Conservation (phyloP, 2,329 filamentous ascomycete species). For the Sporothrix brunneoviolacea region DNA sequence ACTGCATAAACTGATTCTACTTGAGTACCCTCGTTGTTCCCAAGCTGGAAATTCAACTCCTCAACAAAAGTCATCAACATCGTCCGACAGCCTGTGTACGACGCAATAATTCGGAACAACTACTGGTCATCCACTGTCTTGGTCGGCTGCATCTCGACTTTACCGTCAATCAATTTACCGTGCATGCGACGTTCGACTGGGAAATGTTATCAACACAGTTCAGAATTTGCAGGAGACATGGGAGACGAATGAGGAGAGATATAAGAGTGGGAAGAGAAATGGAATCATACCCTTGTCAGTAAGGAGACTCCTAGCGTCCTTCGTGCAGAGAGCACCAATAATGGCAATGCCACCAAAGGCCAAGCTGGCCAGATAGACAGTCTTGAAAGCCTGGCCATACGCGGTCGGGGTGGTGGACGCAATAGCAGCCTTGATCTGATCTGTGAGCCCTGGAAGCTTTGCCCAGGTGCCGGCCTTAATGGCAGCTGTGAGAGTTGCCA, state of each 20-base stretch:
- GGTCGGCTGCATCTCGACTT: not conserved
- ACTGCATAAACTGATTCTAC: no score
- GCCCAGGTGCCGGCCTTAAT: conserved; percentile 6
- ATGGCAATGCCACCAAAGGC: conserved; percentile 10
- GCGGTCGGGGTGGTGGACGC: not conserved
- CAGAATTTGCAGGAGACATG: no score
- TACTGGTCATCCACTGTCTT: not conserved
- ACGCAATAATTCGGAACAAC: no score
- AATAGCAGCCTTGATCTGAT: not conserved
- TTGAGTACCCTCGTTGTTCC: no score
- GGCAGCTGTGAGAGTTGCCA: conserved; percentile 3
- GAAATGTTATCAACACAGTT: not conserved
- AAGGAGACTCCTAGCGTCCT: conserved; percentile 1
- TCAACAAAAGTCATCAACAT: no score
- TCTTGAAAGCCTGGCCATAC: conserved; percentile 10
- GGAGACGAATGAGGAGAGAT: not conserved
- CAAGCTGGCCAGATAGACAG: conserved; percentile 9
- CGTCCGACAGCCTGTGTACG: not conserved
- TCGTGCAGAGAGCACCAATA: conserved; percentile 6
- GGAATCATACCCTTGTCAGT: conserved; percentile 9
- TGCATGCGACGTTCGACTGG: not conserved
- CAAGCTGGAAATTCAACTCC: no score
- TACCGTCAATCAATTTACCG: not conserved
- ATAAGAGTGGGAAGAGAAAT: not conserved
- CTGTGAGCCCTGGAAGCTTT: not conserved